Evolutionary conservation across 2,329 filamentous ascomycete species (phyloP).

Genomic region (Eurotiales sp.): DNA sequence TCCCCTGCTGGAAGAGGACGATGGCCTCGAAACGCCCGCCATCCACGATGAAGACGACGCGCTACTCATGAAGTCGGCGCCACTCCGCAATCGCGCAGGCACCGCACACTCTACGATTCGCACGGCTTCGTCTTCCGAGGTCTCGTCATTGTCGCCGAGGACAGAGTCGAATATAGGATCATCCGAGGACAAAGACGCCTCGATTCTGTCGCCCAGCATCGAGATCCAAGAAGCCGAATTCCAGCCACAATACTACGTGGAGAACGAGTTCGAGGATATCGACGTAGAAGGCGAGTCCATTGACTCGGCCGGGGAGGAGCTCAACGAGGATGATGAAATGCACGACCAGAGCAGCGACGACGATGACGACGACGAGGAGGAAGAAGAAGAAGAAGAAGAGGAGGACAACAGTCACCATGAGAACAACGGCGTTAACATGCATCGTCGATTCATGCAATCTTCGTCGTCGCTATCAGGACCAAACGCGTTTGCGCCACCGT

Average conservation of each 20-base stretch:
- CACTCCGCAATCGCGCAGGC: conserved; percentile 4
- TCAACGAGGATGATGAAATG: conserved; percentile 12
- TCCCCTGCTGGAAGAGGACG: conserved; percentile 12
- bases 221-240: conserved; percentile 23
- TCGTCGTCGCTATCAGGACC: conserved; percentile 39
- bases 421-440: conserved; percentile 19
- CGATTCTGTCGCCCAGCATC: conserved; percentile 7
- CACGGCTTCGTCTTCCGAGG: neutral
- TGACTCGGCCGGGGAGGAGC: conserved; percentile 9
- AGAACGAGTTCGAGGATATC: conserved; percentile 35
- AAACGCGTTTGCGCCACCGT: conserved; percentile 68
- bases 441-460: conserved; percentile 39
- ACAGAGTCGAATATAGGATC: neutral
- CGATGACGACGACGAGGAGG: conserved; percentile 18
- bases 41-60: conserved; percentile 8
- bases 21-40: neutral
- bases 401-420: conserved; percentile 14
- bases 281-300: conserved; percentile 9
- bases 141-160: neutral
- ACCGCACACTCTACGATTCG: conserved; percentile 7
- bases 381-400: conserved; percentile 17
- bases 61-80: conserved; percentile 10
- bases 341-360: conserved; percentile 15
- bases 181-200: conserved; percentile 1
- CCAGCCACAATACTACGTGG: conserved; percentile 43